A percentile compares a stretch with the other conserved stretches of the same genome.
Evolutionary conservation across 2,329 filamentous ascomycete genomes (phyloP).

Genomic region (Monosporascus sp.): DNA sequence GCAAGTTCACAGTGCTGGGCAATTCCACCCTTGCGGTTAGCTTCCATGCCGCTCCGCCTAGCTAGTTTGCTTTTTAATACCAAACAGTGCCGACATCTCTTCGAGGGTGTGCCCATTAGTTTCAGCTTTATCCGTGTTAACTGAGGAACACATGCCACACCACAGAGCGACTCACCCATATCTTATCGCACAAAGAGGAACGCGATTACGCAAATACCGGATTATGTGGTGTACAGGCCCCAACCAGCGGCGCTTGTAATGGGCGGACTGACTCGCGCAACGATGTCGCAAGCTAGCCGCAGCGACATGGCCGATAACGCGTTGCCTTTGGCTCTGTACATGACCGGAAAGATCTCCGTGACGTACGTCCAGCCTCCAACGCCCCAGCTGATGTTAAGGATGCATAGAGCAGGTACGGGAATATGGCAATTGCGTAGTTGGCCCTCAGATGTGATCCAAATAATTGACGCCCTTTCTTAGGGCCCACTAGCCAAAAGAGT

Average conservation of each 20-base stretch:
- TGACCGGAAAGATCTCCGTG: conserved; percentile 20
- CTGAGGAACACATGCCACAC: background rate
- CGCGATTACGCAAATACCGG: conserved; percentile 19
- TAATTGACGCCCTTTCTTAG: too few relatives aligned
- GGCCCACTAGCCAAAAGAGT: too few relatives aligned
- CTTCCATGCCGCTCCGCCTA: conserved; percentile 5
- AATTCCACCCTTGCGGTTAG: background rate
- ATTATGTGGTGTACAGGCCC: conserved; percentile 22
- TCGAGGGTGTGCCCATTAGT: conserved; percentile 15
- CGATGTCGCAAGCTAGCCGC: conserved; percentile 21
- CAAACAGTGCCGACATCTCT: conserved; percentile 15
- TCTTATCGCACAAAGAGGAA: conserved; percentile 23
- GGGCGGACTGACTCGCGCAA: conserved; percentile 17
- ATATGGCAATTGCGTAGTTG: conserved; percentile 18
- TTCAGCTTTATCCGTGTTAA: conserved; percentile 11
- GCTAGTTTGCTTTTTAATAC: conserved; percentile 11
- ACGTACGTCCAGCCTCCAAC: conserved; percentile 21
- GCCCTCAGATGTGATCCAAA: too few relatives aligned
- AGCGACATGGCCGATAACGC: conserved; percentile 22
- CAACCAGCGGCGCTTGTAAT: conserved; percentile 19
- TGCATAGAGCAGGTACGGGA: conserved; percentile 19
- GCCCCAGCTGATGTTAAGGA: conserved; percentile 22
- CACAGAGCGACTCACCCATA: conserved; percentile 8
- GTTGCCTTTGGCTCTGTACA: conserved; percentile 19
- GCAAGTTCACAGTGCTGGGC: conserved; percentile 1